Base-by-base conservation (phyloP, 257 asterid genomes). In the Ehretia macrophylla region DNA sequence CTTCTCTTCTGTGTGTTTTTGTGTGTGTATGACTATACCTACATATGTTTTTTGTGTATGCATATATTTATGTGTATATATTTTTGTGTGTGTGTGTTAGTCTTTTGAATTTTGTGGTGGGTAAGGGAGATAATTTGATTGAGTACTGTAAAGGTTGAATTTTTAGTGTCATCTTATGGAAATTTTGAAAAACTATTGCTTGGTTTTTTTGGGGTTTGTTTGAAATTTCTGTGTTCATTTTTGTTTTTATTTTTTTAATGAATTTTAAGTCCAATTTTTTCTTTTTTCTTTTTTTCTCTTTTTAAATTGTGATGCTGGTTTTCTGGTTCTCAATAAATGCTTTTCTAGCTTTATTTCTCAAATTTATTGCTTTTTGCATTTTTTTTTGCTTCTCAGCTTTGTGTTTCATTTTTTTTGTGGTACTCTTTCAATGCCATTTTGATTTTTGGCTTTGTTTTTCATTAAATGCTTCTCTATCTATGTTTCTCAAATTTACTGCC, bases 1-100 rank as follows among this genome's bases (percentile, higher is more conserved):
- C 48, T 60, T 17, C 17, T 57, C 37, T 48, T 62, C 8, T 39
- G 17, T 37, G 17, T 40, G 2, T 55, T 68, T 48, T 37, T 44
- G 13, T 44, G 16, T n/a, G 18, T n/a, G n/a, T 62, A 10, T 42
- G n/a, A n/a, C n/a, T n/a, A n/a, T n/a, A n/a, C n/a, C n/a, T 10
- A 10, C 8, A 10, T 42, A 10, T 42, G 16, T 42, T 10, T 42
- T 42, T 2, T 42, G 8, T 42, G 11, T 3, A 42, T 42, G 11
- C 47, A 42, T 42, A 42, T 42, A 14, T 3, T 11, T 42, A 14
- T 42, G 12, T 42, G 11, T 3, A 42, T 42, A 42, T 42, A 42
- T 42, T 1, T 3, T 11, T 42, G 11, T 42, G 12, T 14, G 4
- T 42, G 47, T 10, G 16, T 42, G 47, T 42, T 42, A 42, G 16